Conservation (phyloP, 805 yeast species). For the Saturnispora saitoi region DNA sequence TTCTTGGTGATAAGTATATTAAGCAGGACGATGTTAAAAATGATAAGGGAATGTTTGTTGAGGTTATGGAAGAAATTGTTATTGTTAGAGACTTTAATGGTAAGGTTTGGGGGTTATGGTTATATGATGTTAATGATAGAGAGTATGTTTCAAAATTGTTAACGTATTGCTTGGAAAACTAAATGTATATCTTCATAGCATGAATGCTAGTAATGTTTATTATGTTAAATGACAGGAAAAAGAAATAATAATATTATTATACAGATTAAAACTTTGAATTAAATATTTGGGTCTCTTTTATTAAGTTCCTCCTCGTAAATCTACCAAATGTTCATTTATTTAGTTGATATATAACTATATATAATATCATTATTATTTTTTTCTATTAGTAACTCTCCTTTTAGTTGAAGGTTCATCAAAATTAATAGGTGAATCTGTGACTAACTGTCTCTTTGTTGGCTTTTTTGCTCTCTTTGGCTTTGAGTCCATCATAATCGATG, state of each 20-base stretch:
- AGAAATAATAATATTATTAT: not conserved
- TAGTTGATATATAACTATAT: too few species aligned
- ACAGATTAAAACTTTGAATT: not conserved
- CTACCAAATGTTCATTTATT: too few species aligned
- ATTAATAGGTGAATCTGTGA: slow-evolving; percentile 13
- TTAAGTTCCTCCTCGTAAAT: too few species aligned
- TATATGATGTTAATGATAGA: slow-evolving; percentile 62
- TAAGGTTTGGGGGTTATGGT: slow-evolving; percentile 72
- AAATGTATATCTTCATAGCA: not conserved
- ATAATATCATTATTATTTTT: not conserved
- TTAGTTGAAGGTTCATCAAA: slow-evolving; percentile 2
- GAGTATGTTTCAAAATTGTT: slow-evolving; percentile 41
- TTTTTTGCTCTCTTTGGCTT: slow-evolving; percentile 23
- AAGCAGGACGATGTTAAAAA: slow-evolving; percentile 18
- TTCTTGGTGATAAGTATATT: slow-evolving; percentile 44
- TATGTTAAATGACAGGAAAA: not conserved
- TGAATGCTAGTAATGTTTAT: not conserved
- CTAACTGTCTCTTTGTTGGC: slow-evolving; percentile 27
- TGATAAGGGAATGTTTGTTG: slow-evolving; percentile 49
- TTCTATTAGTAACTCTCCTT: not conserved
- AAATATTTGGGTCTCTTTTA: too few species aligned
- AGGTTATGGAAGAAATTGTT: slow-evolving; percentile 58
- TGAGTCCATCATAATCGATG: slow-evolving; percentile 6
- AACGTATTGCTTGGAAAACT: slow-evolving; percentile 23
- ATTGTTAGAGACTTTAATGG: slow-evolving; percentile 61